Conservation (phyloP, 805 yeast species). For the Suhomyces canberraensis region DNA sequence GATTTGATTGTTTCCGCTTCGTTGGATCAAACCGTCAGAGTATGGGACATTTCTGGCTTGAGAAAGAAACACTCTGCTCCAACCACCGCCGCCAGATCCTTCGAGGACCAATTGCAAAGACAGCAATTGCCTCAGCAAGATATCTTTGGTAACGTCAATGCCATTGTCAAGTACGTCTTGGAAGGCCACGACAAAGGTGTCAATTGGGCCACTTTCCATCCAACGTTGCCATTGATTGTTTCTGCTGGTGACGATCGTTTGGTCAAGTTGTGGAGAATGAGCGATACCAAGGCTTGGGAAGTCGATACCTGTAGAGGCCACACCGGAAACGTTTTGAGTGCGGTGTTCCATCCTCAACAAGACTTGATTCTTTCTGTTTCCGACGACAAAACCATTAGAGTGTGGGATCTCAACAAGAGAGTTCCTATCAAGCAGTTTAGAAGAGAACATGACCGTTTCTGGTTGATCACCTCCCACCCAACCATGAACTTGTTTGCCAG, state of each 20-base stretch:
- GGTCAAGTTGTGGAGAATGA: constrained; percentile 95
- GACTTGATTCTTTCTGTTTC: constrained; percentile 90
- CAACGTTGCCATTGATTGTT: constrained; percentile 89
- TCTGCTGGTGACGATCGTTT: constrained; percentile 96
- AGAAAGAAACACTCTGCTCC: constrained; percentile 92
- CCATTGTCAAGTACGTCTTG: constrained; percentile 88
- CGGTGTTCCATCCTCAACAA: constrained; percentile 88
- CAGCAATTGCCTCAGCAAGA: constrained; percentile 82
- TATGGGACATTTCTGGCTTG: constrained; percentile 96
- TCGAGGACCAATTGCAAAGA: constrained; percentile 60
- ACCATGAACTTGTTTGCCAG: constrained; percentile 89
- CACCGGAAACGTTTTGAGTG: constrained; percentile 86
- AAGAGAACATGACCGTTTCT: constrained; percentile 90
- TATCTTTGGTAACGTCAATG: constrained; percentile 90
- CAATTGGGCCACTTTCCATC: constrained; percentile 98
- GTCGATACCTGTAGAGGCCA: constrained; percentile 98
- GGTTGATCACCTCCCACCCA: constrained; percentile 91
- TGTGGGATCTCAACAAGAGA: constrained; percentile 95
- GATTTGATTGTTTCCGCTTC: constrained; percentile 95
- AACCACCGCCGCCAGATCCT: constrained; percentile 45
- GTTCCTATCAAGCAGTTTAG: constrained; percentile 91
- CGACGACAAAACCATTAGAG: constrained; percentile 93
- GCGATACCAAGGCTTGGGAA: constrained; percentile 98
- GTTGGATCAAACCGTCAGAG: constrained; percentile 96
- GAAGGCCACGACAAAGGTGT: constrained; percentile 99